These are phyloP conservation scores for Darksidea phi DNA, from an alignment of 495 filamentous ascomycete species.

Conservation along the genomic window DNA sequence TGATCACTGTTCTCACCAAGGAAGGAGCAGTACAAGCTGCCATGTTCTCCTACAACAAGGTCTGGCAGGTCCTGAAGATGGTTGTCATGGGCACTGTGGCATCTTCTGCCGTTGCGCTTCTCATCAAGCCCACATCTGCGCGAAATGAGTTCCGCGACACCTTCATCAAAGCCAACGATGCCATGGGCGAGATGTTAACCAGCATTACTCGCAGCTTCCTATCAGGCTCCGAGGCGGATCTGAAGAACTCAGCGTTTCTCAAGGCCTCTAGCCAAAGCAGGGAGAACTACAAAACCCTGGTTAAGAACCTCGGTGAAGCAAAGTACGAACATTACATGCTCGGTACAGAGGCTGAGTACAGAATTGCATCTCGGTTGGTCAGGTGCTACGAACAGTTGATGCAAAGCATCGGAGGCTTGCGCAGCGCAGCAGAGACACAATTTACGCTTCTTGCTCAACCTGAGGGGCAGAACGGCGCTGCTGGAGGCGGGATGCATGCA, in stretches of 20 bases:
- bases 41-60: slow-evolving; percentile 76
- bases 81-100: slow-evolving; percentile 78
- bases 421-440: slow-evolving; percentile 85
- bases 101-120: slow-evolving; percentile 72
- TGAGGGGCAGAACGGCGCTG: slow-evolving; percentile 11
- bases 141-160: slow-evolving; percentile 70
- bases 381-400: slow-evolving; percentile 82
- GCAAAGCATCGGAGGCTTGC: slow-evolving; percentile 86
- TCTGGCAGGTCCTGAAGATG: slow-evolving; percentile 86
- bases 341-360: slow-evolving; percentile 80
- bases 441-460: slow-evolving; percentile 75
- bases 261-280: slow-evolving; percentile 65
- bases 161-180: slow-evolving; percentile 71
- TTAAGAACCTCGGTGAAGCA: slow-evolving; percentile 79
- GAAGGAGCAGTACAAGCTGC: slow-evolving; percentile 82
- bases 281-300: slow-evolving; percentile 67
- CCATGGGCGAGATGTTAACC: slow-evolving; percentile 75
- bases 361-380: slow-evolving; percentile 73
- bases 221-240: slow-evolving; percentile 76
- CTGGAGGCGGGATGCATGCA: slow-evolving; percentile 4
- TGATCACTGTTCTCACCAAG: slow-evolving; percentile 89
- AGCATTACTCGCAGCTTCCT: slow-evolving; percentile 84
- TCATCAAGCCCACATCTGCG: slow-evolving; percentile 80
- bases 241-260: slow-evolving; percentile 62
- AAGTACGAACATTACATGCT: slow-evolving; percentile 86